These are phyloP conservation scores for Paramecium biaurelia DNA, from an alignment of 73 alveolate species.

Conservation along the genomic window DNA sequence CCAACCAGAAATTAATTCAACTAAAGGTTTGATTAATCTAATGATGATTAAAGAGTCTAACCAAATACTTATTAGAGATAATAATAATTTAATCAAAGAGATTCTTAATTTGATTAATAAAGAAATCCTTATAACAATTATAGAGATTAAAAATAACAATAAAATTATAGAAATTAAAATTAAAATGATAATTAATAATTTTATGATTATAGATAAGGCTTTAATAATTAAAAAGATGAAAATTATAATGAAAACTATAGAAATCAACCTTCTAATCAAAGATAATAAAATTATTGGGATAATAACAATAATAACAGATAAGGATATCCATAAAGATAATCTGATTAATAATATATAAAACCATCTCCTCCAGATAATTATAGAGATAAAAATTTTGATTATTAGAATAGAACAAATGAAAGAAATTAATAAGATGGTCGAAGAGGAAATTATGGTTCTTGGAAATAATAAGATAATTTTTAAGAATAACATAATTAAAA, in stretches of 20 bases:
- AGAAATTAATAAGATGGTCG: background rate
- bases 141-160: background rate
- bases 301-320: background rate
- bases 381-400: background rate
- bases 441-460: background rate
- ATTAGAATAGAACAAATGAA: background rate
- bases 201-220: background rate
- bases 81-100: background rate
- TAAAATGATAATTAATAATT: background rate
- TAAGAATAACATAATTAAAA: background rate
- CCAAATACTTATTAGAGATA: background rate
- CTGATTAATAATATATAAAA: background rate
- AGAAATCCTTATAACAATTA: background rate
- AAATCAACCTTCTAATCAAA: background rate
- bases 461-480: background rate
- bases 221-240: background rate
- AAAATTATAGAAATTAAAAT: background rate
- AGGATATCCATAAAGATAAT: background rate
- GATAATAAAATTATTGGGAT: background rate
- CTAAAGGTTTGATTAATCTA: background rate
- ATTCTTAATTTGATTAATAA: background rate
- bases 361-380: background rate
- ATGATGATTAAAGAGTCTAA: background rate
- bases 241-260: background rate
- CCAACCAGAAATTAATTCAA: background rate